Base-by-base conservation (phyloP, 768 basidiomycete species). In the Mycena leptocephala region DNA sequence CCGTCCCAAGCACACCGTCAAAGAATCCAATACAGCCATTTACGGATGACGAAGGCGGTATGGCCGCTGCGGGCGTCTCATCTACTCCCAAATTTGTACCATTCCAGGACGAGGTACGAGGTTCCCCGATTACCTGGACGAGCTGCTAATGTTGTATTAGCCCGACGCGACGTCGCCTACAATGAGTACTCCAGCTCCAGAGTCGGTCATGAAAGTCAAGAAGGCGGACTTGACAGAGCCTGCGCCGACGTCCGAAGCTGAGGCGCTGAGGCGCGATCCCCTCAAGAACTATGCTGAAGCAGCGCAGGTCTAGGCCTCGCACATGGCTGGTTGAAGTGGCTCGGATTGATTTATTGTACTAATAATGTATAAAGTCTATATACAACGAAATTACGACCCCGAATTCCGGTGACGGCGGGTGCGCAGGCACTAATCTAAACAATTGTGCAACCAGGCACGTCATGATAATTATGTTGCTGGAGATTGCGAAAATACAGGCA, bases 201-300 rank as follows among this genome's bases (percentile, higher is more conserved):
- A 91, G 64, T 88, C 91, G n/a, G 88, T 93, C 26, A 95, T 95
- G 90, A 95, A 92, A 81, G 87, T 89, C 65, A 94, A 93, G 84
- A 87, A 86, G 75, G 83, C 85, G 71, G 85, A 88, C 72, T 76
- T 84, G 66, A 88, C 85, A 78, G 89, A 87, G 14, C 83, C 87
- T 11, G 78, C 82, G 28, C 83, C 89, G 46, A 84, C 88, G 35
- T 91, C 93, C 2, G 95, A 95, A 83, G 94, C 94, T 37, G 95
- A 96, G 81, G 95, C 94, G 2, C 81, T 96, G 72, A 88, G 95
- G 74, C 94, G 91, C 79, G 94, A 95, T 81, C 95, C 95, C 2
- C 84, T 96, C 82, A 95, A 95, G 87, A 96, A 96, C 80, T 95
- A 96, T 83, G 78, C 43, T 37, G 20, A 5, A 20, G 53, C 53